Evolutionary conservation across 83 land plant genomes (phyloP), one percentile per base, ranked within the genome.

Genomic region (Thuja plicata): DNA sequence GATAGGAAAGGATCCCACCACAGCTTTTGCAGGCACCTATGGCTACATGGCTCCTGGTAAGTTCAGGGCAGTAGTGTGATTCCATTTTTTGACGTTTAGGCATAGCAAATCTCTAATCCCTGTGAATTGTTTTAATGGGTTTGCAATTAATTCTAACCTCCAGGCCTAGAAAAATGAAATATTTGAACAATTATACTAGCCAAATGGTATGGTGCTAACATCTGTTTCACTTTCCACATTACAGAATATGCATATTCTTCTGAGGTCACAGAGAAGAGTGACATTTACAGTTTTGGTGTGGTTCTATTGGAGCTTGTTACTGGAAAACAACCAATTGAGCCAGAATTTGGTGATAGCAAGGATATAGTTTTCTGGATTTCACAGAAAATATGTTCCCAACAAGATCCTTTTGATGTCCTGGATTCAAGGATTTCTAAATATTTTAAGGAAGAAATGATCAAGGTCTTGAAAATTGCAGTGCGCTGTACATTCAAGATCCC

Each of bases 241-340:
- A 38, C 92, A 95, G 97, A 95, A 46, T 95, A 94, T 84, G 93
- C 95, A 34, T 94, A 92, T 86, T 91, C 97, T 0, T 88, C 89
- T 15, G 93, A 91, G 87, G 94, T 94, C 9, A 94, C 95, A 2
- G 91, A 90, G 16, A 95, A 94, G 88, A 93, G 96, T 48, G 96
- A 95, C 60, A 94, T 95, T 1, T 95, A 95, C 90, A 95, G 96
- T 87, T 95, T 92, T 35, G 96, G 96, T 7, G 94, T 95, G 35
- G 96, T 95, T 5, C 88, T 95, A 19, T 87, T 94, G 94, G 97
- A 95, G 79, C 91, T 95, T 48, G 82, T 94, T 46, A 95, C 94
- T 0, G 97, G 95, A 85, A 95, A 89, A 87, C 92, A 91, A 71
- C 93, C 94, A 27, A 89, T 90, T 10, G 95, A 94, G 80, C 57